A percentile compares a stretch with the other conserved stretches of the same genome.
Conservation (phyloP, 192 early-diverging fungal species). For the Podochytrium sp. region DNA sequence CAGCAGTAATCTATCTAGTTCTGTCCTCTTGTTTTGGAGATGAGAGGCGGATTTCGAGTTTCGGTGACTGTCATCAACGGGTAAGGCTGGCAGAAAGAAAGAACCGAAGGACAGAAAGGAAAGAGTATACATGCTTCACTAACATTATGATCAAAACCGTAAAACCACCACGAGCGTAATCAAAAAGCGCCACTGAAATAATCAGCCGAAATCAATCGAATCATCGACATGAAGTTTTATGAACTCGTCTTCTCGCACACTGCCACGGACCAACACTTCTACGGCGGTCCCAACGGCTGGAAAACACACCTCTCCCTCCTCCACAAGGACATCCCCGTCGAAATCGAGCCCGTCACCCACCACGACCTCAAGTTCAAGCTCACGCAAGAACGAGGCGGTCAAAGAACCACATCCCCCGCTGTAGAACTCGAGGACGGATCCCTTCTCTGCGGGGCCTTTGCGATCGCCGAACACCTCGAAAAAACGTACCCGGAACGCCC, state of each 20-base stretch:
- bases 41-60: too few species aligned
- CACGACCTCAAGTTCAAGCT: slow-evolving; percentile 1
- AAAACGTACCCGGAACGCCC: slow-evolving; percentile 55
- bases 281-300: slow-evolving; percentile 35
- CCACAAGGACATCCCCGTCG: slow-evolving; percentile 32
- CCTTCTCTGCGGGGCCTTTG: slow-evolving; percentile 50
- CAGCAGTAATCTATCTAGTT: too few species aligned
- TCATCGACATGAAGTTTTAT: slow-evolving; percentile 7
- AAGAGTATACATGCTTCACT: too few species aligned
- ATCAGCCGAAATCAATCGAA: background rate
- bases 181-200: too few species aligned
- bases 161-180: too few species aligned
- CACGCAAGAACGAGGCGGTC: background rate
- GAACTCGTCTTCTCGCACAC: slow-evolving; percentile 5
- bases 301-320: slow-evolving; percentile 35
- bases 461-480: slow-evolving; percentile 64
- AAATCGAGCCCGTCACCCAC: slow-evolving; percentile 13
- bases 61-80: too few species aligned
- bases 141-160: too few species aligned
- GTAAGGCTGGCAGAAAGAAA: too few species aligned
- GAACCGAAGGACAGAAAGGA: too few species aligned
- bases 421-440: slow-evolving; percentile 30
- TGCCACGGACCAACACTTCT: background rate
- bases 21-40: too few species aligned
- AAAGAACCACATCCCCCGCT: slow-evolving; percentile 20